These are phyloP conservation scores for Alternaria incomplexa DNA, from an alignment of 2,329 filamentous ascomycete genomes.

Conservation along the genomic window DNA sequence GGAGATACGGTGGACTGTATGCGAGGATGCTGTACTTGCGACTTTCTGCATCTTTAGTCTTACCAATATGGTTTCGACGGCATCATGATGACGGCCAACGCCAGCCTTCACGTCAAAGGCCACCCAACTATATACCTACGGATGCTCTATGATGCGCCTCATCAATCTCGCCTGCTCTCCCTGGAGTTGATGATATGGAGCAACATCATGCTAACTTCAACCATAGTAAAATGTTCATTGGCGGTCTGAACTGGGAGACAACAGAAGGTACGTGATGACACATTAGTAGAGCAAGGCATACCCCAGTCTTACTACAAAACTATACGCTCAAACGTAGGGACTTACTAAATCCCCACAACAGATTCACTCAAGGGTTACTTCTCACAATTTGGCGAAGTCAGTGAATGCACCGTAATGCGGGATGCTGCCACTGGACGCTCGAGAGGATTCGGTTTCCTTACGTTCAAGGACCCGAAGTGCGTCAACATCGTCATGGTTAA, in stretches of 20 bases:
- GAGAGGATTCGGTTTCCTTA: conserved; percentile 95
- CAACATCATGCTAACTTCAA: conserved; percentile 23
- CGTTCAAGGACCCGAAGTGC: conserved; percentile 95
- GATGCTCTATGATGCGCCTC: conserved; percentile 19
- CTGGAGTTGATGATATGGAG: neutral
- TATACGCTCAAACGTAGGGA: neutral
- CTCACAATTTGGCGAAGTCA: conserved; percentile 94
- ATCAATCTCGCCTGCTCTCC: neutral
- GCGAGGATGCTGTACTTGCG: neutral
- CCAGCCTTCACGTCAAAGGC: neutral
- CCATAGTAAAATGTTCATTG: conserved; percentile 97
- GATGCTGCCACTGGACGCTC: conserved; percentile 93
- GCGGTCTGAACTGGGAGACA: conserved; percentile 98
- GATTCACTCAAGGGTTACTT: conserved; percentile 98
- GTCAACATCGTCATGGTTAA: conserved; percentile 99
- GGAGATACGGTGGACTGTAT: neutral
- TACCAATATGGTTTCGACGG: neutral
- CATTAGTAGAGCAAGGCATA: neutral
- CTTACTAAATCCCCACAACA: conserved; percentile 48
- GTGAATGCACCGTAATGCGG: conserved; percentile 99
- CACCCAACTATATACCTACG: neutral
- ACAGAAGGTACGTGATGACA: conserved; percentile 79
- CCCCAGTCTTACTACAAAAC: neutral
- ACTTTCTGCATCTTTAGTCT: neutral
- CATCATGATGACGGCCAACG: too few relatives aligned